Evolutionary conservation across 805 yeast genomes (phyloP).

Genomic region (Starmerella apicola): DNA sequence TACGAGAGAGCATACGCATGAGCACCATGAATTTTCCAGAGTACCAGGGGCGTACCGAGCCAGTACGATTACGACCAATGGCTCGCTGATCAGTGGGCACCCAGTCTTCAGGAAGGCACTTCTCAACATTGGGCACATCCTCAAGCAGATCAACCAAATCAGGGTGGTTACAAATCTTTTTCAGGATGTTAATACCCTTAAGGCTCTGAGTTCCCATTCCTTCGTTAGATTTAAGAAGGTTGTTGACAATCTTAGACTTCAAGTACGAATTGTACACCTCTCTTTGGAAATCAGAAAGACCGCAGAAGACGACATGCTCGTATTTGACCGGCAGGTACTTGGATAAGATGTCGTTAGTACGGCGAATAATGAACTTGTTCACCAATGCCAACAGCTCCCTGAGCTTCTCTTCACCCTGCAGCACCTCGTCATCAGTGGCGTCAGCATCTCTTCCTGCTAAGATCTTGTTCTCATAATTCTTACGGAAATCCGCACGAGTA

Average conservation of each 20-base stretch:
- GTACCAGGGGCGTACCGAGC: slow-evolving; percentile 64
- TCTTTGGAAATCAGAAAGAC: slow-evolving; percentile 64
- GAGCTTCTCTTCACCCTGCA: slow-evolving; percentile 55
- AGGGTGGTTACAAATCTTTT: slow-evolving; percentile 91
- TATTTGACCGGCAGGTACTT: slow-evolving; percentile 91
- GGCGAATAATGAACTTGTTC: slow-evolving; percentile 78
- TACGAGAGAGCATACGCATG: slow-evolving; percentile 70
- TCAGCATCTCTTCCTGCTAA: slow-evolving; percentile 79
- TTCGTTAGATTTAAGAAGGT: slow-evolving; percentile 33
- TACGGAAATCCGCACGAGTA: slow-evolving; percentile 67
- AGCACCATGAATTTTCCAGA: slow-evolving; percentile 81
- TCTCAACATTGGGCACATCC: slow-evolving; percentile 60
- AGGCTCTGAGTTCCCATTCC: slow-evolving; percentile 61
- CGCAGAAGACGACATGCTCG: slow-evolving; percentile 92
- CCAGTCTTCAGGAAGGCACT: slow-evolving; percentile 59
- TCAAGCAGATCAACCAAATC: slow-evolving; percentile 63
- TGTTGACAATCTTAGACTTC: slow-evolving; percentile 63
- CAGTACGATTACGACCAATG: slow-evolving; percentile 38
- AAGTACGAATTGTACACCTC: slow-evolving; percentile 60
- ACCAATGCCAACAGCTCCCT: slow-evolving; percentile 62
- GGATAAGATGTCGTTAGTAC: slow-evolving; percentile 88
- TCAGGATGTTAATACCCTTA: slow-evolving; percentile 76
- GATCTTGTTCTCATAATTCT: slow-evolving; percentile 70
- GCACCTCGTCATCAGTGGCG: slow-evolving; percentile 69
- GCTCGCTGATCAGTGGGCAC: slow-evolving; percentile 32